These are phyloP conservation scores for Baudoinia panamericana DNA, from an alignment of 495 filamentous ascomycete genomes.

Conservation along the genomic window DNA sequence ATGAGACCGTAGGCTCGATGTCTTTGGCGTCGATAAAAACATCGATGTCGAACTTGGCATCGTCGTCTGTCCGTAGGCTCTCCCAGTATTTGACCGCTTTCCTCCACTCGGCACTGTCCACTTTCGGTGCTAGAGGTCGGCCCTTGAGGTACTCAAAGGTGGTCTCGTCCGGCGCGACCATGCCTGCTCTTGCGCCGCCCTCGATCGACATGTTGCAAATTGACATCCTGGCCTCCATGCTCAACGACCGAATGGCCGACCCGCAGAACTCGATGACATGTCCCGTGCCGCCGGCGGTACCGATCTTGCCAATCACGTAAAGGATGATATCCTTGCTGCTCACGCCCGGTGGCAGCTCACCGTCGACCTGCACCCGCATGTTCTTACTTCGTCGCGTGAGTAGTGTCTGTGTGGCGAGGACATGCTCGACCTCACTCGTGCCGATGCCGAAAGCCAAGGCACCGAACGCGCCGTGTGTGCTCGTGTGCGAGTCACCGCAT, in stretches of 20 bases:
- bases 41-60: conserved; percentile 74
- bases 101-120: conserved; percentile 77
- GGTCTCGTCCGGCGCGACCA: conserved; percentile 88
- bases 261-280: conserved; percentile 95
- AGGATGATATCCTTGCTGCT: conserved; percentile 95
- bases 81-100: conserved; percentile 81
- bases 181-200: conserved; percentile 84
- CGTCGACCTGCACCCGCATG: conserved; percentile 93
- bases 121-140: conserved; percentile 72
- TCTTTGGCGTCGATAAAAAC: conserved; percentile 83
- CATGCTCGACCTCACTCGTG: conserved; percentile 96
- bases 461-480: conserved; percentile 94
- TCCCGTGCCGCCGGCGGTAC: conserved; percentile 88
- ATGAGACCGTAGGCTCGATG: conserved; percentile 84
- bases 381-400: conserved; percentile 94
- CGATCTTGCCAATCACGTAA: conserved; percentile 84
- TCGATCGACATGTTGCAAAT: conserved; percentile 99
- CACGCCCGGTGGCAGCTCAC: conserved; percentile 77
- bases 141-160: conserved; percentile 93
- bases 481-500: conserved; percentile 95
- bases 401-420: conserved; percentile 87
- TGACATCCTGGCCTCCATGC: conserved; percentile 97
- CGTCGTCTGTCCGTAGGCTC: conserved; percentile 68
- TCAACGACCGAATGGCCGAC: conserved; percentile 74
- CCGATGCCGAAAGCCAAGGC: conserved; percentile 94